Base-by-base conservation (phyloP, 2,329 filamentous ascomycete species). In the Sporothrix inflata region DNA sequence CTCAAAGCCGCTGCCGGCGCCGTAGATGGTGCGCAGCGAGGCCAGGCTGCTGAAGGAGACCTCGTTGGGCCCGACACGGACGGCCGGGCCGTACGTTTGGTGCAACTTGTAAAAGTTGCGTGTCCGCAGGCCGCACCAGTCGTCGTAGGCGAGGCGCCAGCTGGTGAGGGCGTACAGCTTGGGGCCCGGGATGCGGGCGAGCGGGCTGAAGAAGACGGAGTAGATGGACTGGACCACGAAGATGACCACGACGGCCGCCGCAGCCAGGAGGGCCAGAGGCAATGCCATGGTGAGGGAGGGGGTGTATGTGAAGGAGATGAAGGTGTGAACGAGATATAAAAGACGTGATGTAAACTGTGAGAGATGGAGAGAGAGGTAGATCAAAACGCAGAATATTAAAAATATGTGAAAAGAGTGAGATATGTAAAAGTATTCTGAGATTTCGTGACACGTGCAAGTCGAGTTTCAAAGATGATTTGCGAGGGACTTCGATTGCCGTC, bases 21-120 rank as follows among this genome's bases (percentile, higher is more conserved):
- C 85, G 76, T 89, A 88, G 34, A 88, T 88, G 0, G 82, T 82
- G 21, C 83, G 81, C 53, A 88, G 74, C 0, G 86, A 86, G 0
- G 82, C 78, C 0, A 86, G 77, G 8, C 77, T 80, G 34, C 78
- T 78, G 75, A 83, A 82, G 0, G 82, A 83, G 1, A 87, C 77
- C 74, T 86, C 84, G 66, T 82, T 80, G 0, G 85, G 85, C 0
- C 81, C 82, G 7, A 86, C 79, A 3, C 85, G 84, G 1, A 87
- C 84, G 1, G 80, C 82, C 0, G 83, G 77, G 9, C 85, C 86
- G 74, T 86, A 85, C 69, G 80, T 71, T 16, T 76, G 67, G 73
- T 88, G 86, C 0, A 88, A 77, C 0, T 72, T 69, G 61, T 84
- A 76, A 30, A 86, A 83, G 1, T 74, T 78, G 0, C 79, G 79